A percentile compares a stretch with the other conserved stretches of the same genome.
Evolutionary conservation across 768 basidiomycete species (phyloP).

Genomic region (Termitomyces sp.): DNA sequence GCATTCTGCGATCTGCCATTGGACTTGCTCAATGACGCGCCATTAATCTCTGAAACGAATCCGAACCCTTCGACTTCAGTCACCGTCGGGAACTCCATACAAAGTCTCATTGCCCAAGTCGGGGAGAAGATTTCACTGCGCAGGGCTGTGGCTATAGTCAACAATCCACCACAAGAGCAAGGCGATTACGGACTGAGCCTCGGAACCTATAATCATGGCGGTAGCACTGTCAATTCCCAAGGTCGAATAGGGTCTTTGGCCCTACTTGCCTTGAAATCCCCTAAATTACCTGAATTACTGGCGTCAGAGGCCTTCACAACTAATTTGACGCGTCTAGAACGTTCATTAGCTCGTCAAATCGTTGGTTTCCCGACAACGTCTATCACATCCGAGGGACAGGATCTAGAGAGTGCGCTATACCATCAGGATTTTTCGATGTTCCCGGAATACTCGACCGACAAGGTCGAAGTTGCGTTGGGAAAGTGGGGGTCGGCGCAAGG

Average conservation of each 20-base stretch:
- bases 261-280: conserved; percentile 47
- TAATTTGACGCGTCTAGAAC: conserved; percentile 61
- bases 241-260: conserved; percentile 59
- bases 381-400: conserved; percentile 29
- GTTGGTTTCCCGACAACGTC: conserved; percentile 71
- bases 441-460: conserved; percentile 43
- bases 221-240: conserved; percentile 38
- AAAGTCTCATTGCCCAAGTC: conserved; percentile 65
- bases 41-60: conserved; percentile 47
- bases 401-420: conserved; percentile 54
- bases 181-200: conserved; percentile 35
- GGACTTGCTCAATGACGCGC: conserved; percentile 51
- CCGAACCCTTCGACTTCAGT: conserved; percentile 28
- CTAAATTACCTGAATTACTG: conserved; percentile 37
- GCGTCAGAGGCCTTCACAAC: conserved; percentile 41
- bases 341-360: conserved; percentile 79
- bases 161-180: conserved; percentile 31
- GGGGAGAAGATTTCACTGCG: conserved; percentile 75
- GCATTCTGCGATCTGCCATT: conserved; percentile 47
- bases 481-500: conserved; percentile 31
- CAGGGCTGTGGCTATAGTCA: conserved; percentile 46
- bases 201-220: conserved; percentile 61
- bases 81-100: conserved; percentile 61
- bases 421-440: conserved; percentile 73
- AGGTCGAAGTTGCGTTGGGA: conserved; percentile 39